These are phyloP conservation scores for Tricholoma bakamatsutake DNA, from an alignment of 768 basidiomycete genomes.

Conservation along the genomic window DNA sequence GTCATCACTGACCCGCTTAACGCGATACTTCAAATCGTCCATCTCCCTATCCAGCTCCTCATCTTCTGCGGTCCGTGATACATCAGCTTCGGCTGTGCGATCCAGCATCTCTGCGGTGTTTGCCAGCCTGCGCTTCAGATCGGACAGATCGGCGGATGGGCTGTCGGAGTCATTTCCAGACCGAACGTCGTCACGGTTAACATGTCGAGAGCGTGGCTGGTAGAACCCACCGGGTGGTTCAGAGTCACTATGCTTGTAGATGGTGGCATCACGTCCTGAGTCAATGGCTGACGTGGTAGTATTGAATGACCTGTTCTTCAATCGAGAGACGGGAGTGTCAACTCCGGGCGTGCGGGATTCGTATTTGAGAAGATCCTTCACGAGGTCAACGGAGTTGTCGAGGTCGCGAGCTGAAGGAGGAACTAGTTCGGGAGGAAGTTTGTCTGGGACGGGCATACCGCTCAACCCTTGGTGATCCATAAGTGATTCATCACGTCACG, in stretches of 20 bases:
- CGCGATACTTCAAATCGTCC: conserved; percentile 77
- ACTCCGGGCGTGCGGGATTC: conserved; percentile 61
- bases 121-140: conserved; percentile 78
- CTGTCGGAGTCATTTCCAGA: conserved; percentile 62
- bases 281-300: conserved; percentile 45
- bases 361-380: conserved; percentile 83
- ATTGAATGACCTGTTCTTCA: conserved; percentile 71
- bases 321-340: conserved; percentile 51
- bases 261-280: conserved; percentile 77
- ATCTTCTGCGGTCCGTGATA: conserved; percentile 66
- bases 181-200: conserved; percentile 80
- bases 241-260: conserved; percentile 78
- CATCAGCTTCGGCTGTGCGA: conserved; percentile 57
- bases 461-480: conserved; percentile 62
- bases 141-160: conserved; percentile 65
- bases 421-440: conserved; percentile 82
- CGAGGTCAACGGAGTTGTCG: conserved; percentile 80
- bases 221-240: conserved; percentile 63
- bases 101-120: conserved; percentile 81
- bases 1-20: conserved; percentile 85
- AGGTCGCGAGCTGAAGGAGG: conserved; percentile 91
- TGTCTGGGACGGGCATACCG: conserved; percentile 84
- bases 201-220: conserved; percentile 73
- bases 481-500: background rate
- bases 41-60: conserved; percentile 90